Evolutionary conservation across 75 land plant species (phyloP).

Genomic region (Sequoia sempervirens): DNA sequence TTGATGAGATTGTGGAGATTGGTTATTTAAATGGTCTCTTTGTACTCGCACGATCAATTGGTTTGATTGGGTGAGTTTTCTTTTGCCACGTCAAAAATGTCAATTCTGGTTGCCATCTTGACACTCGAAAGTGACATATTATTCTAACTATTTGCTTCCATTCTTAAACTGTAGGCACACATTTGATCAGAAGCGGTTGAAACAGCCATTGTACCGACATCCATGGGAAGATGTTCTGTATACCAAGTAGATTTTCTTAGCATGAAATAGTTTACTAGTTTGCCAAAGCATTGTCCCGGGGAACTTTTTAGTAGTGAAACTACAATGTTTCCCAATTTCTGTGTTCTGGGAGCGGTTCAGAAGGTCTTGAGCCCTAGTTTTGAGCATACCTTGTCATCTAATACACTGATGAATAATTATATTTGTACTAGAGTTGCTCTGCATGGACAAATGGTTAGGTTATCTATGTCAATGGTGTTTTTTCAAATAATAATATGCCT

Average conservation of each 20-base stretch:
- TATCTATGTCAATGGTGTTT: background rate
- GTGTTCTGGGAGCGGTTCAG: background rate
- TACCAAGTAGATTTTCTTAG: constrained; percentile 43
- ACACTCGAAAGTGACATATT: background rate
- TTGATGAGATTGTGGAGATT: constrained; percentile 91
- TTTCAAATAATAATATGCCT: background rate
- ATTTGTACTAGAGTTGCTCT: background rate
- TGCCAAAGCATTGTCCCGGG: background rate
- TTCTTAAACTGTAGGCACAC: constrained; percentile 61
- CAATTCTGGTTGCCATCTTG: background rate
- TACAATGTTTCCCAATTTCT: background rate
- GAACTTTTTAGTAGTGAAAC: constrained; percentile 1
- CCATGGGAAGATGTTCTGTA: constrained; percentile 99
- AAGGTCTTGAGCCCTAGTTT: background rate
- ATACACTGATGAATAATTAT: background rate
- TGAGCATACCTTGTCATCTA: background rate
- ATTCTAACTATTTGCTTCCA: background rate
- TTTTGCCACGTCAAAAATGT: background rate
- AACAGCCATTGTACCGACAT: constrained; percentile 98
- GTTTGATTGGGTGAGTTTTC: constrained; percentile 84
- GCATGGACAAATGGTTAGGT: background rate
- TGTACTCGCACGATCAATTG: constrained; percentile 96
- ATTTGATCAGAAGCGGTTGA: constrained; percentile 96
- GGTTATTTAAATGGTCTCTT: constrained; percentile 99
- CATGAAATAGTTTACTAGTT: background rate